Evolutionary conservation across 768 basidiomycete species (phyloP), one percentile per base, ranked within the genome.

Genomic region (Multifurca ochricompacta): DNA sequence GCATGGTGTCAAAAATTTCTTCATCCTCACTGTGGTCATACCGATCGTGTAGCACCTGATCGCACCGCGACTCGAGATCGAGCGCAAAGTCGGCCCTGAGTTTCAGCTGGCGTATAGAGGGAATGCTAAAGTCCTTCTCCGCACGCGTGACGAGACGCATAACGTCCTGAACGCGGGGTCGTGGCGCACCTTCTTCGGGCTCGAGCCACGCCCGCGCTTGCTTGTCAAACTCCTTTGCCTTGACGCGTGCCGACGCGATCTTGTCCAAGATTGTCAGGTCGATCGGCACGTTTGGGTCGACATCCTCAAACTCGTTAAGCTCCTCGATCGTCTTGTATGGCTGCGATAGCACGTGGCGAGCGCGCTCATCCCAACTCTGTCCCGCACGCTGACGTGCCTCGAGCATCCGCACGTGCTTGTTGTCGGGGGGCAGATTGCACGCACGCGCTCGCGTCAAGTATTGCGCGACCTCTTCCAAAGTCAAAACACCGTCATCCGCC

Each of bases 211-310:
- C 71, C 59, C 76, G 79, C 2, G 88, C 87, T 61, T 86, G 83
- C 70, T 82, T 84, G 68, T 91, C 87, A 65, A 82, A 83, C 58
- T 91, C 89, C 62, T 77, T 79, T 34, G 86, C 90, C 65, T 85
- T 86, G 34, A 72, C 75, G 40, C 82, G 78, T 31, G 83, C 73
- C 18, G 74, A 74, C 68, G 81, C 75, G 31, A 95, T 68, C 28
- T 83, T 78, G 53, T 82, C 81, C 41, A 85, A 73, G 48, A 89
- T 73, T 13, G 76, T 75, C 16, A 77, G 72, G 62, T 88, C 84
- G 39, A 92, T 78, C 2, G 90, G 89, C 45, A 88, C 77, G 32
- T 73, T 77, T 14, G 78, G 62, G 50, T 87, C 82, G 64, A 80
- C 75, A 51, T 81, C 74, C 19, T 81, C 77, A 61, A 91, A 82